Conservation (phyloP, 495 filamentous ascomycete species). For the Sporormia fimetaria region DNA sequence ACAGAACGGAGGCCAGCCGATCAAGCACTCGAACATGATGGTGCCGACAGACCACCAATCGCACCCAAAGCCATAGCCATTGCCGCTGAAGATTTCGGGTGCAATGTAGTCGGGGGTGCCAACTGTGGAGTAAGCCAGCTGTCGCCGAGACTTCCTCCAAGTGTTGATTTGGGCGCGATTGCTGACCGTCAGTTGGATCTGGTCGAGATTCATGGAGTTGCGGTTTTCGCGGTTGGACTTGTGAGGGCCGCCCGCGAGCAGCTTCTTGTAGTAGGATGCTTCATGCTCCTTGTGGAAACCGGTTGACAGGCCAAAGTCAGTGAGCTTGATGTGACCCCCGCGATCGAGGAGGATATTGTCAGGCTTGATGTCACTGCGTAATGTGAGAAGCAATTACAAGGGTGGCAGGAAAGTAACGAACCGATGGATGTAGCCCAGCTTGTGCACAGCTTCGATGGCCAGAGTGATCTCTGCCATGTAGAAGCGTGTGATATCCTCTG, state of each 20-base stretch:
- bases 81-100: constrained; percentile 92
- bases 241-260: constrained; percentile 58
- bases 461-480: constrained; percentile 98
- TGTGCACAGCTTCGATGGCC: constrained; percentile 96
- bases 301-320: constrained; percentile 95
- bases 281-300: constrained; percentile 97
- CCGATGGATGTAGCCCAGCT: constrained; percentile 97
- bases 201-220: constrained; percentile 87
- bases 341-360: constrained; percentile 96
- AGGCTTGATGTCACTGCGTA: constrained; percentile 85
- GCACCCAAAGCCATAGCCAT: constrained; percentile 90
- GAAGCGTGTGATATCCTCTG: constrained; percentile 95
- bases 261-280: constrained; percentile 93
- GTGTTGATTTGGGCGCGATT: constrained; percentile 96
- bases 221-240: constrained; percentile 63
- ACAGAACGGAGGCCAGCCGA: constrained; percentile 98
- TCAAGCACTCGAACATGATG: constrained; percentile 99
- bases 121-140: constrained; percentile 97
- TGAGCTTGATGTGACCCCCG: constrained; percentile 94
- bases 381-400: constrained; percentile 4
- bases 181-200: constrained; percentile 95
- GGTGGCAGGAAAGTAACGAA: constrained; percentile 27
- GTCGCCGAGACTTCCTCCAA: constrained; percentile 86
- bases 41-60: constrained; percentile 99
- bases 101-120: constrained; percentile 98